These are phyloP conservation scores for Microdochium paspali DNA, from an alignment of 2,329 filamentous ascomycete species.

Conservation along the genomic window DNA sequence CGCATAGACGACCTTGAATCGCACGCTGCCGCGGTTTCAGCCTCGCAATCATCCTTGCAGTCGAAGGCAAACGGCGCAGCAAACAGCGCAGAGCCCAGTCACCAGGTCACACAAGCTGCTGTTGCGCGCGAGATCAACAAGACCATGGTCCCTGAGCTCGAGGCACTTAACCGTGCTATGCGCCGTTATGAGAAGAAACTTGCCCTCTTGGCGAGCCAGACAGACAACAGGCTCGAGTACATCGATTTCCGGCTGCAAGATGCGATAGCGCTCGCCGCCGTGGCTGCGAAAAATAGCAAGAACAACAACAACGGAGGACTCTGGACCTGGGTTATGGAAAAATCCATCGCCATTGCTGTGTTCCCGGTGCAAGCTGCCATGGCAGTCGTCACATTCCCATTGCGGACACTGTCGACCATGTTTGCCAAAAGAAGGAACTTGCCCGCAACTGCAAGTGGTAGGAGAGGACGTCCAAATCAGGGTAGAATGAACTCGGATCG, in stretches of 20 bases:
- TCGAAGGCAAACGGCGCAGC: not conserved
- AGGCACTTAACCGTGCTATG: slow-evolving; percentile 80
- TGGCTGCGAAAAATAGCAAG: slow-evolving; percentile 47
- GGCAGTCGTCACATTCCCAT: slow-evolving; percentile 31
- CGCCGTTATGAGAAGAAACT: slow-evolving; percentile 86
- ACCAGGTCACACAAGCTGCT: slow-evolving; percentile 28
- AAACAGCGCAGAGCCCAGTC: slow-evolving; percentile 17
- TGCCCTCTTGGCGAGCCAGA: slow-evolving; percentile 64
- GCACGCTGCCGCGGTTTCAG: slow-evolving; percentile 29
- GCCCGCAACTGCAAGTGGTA: not conserved
- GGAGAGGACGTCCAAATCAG: not conserved
- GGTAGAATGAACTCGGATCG: slow-evolving; percentile 10
- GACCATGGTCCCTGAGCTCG: slow-evolving; percentile 69
- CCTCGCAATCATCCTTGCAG: not conserved
- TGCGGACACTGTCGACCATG: slow-evolving; percentile 25
- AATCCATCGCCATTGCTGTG: slow-evolving; percentile 21
- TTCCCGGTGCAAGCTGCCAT: slow-evolving; percentile 32
- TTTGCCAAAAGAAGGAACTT: slow-evolving; percentile 16
- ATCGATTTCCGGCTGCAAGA: slow-evolving; percentile 67
- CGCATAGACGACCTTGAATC: slow-evolving; percentile 64
- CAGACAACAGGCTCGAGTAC: slow-evolving; percentile 63
- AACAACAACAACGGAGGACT: slow-evolving; percentile 23
- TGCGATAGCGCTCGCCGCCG: slow-evolving; percentile 70
- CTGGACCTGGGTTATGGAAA: slow-evolving; percentile 26
- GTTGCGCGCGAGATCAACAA: slow-evolving; percentile 51